phyloP scores from a whole-genome alignment of 75 land plant genomes.

The Sequoiadendron giganteum region DNA sequence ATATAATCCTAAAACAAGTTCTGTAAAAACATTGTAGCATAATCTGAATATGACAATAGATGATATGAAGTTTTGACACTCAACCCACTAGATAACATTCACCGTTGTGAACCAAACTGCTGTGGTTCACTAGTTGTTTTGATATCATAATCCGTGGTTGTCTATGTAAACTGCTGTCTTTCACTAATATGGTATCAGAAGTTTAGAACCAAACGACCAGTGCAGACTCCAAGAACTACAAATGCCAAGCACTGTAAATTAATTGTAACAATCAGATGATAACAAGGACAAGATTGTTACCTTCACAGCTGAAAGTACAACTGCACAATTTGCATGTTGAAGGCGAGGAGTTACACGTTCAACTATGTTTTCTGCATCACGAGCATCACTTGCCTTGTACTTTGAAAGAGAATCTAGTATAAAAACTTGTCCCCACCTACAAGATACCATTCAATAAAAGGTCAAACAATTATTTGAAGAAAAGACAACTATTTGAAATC shows the following conservation, averaged over 20 bases:
- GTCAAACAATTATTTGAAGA: background rate
- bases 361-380: constrained; percentile 99
- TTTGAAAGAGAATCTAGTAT: constrained; percentile 95
- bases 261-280: background rate
- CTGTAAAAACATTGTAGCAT: background rate
- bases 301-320: constrained; percentile 99
- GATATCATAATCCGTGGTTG: too few species aligned
- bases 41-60: background rate
- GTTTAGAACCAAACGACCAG: too few species aligned
- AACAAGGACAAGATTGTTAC: constrained; percentile 23
- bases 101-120: background rate
- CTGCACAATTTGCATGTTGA: constrained; percentile 99
- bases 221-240: background rate
- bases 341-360: constrained; percentile 98
- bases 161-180: background rate
- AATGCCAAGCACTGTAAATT: background rate
- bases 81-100: background rate
- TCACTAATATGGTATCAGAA: background rate
- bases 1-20: background rate
- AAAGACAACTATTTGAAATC: background rate
- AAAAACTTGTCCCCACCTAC: constrained; percentile 99
- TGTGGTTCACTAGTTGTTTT: background rate
- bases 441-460: constrained; percentile 14
- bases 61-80: background rate
- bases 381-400: constrained; percentile 98